A percentile compares a stretch with the other conserved stretches of the same genome.
phyloP scores from a whole-genome alignment of 2,329 filamentous ascomycete species.

The Calonectria crousiana region DNA sequence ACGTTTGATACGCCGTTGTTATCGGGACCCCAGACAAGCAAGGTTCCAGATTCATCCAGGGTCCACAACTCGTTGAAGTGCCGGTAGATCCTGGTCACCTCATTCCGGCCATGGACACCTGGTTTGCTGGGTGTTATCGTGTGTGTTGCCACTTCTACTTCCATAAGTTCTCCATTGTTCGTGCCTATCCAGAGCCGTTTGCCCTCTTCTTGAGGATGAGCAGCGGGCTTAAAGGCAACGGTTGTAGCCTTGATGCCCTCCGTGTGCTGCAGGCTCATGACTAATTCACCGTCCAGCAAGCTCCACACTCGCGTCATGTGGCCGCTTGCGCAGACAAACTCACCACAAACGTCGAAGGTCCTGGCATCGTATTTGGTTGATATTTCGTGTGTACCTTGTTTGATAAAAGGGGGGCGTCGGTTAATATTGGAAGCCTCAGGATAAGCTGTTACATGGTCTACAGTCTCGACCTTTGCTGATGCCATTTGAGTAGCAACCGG shows the following conservation, averaged over 20 bases:
- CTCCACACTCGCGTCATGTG: constrained; percentile 92
- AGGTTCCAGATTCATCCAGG: constrained; percentile 86
- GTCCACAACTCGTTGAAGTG: constrained; percentile 94
- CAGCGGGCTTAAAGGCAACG: constrained; percentile 86
- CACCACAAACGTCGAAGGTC: constrained; percentile 88
- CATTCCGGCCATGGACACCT: constrained; percentile 80
- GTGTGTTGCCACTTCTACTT: constrained; percentile 84
- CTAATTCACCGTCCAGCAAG: constrained; percentile 80
- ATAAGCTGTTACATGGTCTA: constrained; percentile 72
- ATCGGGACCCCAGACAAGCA: constrained; percentile 90
- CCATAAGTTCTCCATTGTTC: constrained; percentile 87
- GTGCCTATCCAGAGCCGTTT: constrained; percentile 90
- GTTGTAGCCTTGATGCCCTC: constrained; percentile 87
- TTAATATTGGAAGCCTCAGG: constrained; percentile 90
- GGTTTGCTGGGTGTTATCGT: constrained; percentile 76
- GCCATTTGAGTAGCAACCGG: constrained; percentile 29
- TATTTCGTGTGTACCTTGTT: constrained; percentile 80
- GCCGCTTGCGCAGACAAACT: constrained; percentile 87
- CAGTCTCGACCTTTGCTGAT: constrained; percentile 55
- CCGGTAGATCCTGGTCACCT: constrained; percentile 87
- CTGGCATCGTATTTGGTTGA: constrained; percentile 88
- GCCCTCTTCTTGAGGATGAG: constrained; percentile 83
- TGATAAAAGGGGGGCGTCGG: constrained; percentile 82
- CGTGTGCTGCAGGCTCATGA: constrained; percentile 85
- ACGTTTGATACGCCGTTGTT: constrained; percentile 79